Evolutionary conservation across 2,329 filamentous ascomycete species (phyloP), one percentile per base, ranked within the genome.

Genomic region (Fonsecaea erecta): DNA sequence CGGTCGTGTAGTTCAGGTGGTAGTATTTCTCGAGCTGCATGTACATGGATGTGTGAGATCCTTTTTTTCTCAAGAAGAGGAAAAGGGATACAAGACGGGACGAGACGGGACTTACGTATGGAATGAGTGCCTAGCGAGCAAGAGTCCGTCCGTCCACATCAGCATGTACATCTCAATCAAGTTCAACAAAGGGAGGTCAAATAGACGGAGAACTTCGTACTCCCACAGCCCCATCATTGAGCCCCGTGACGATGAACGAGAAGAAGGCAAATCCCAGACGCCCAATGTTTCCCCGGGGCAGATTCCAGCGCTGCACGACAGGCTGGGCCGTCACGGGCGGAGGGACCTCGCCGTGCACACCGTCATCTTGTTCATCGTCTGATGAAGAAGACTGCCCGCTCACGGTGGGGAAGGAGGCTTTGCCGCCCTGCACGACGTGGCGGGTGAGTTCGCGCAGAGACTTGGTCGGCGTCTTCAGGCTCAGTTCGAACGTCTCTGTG

Each of bases 171-270:
- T n/a, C n/a, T n/a, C n/a, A 8, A 37, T 21, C 24, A 16, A 32
- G 1, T 6, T 9, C 4, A 11, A 18, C 0, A 35, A 1, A 18
- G n/a, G 35, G 35, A 30, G 51, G 16, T 11, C 26, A n/a, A n/a
- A n/a, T n/a, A n/a, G n/a, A n/a, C 12, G 21, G 40, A 24, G 11
- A 14, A 24, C 12, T 51, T 9, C 82, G 9, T 65, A 67, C 65
- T 59, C 84, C 84, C 52, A 85, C 85, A 30, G 82, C 82, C 1
- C 82, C 81, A 71, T 86, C 84, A 51, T 85, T 86, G 28, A 83
- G 78, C 0, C 86, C 86, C 65, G 85, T 81, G 8, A 85, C 80
- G 7, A 84, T 72, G 64, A 88, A 84, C 8, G 82, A 83, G 75
- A 79, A 85, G 75, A 86, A 87, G 0, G 85, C 81, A 43, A 85